Conservation (phyloP, 441 rosid species). For the Jatropha podagrica region DNA sequence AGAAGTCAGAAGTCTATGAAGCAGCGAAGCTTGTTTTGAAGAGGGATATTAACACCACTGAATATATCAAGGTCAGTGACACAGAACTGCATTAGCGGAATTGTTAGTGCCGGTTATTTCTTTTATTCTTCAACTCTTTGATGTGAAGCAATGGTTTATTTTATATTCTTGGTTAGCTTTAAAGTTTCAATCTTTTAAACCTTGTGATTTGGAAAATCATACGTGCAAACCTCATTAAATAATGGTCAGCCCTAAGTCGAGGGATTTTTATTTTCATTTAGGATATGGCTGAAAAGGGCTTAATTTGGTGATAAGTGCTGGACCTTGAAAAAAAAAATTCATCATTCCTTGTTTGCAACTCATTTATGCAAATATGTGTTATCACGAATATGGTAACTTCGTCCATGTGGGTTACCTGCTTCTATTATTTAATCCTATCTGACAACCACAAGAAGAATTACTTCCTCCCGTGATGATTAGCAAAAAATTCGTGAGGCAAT, state of each 20-base stretch:
- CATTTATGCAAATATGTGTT: background rate
- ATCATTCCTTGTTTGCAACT: background rate
- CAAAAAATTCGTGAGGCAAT: background rate
- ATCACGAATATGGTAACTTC: background rate
- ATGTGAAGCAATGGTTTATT: background rate
- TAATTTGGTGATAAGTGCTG: background rate
- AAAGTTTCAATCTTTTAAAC: background rate
- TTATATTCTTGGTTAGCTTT: background rate
- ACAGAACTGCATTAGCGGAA: background rate
- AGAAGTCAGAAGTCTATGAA: conserved; percentile 61
- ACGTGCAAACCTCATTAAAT: background rate
- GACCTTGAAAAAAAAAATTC: background rate
- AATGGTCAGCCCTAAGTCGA: background rate
- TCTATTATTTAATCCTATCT: background rate
- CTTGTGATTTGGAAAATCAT: background rate
- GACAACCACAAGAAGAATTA: background rate
- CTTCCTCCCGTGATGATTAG: background rate
- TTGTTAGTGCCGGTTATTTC: background rate
- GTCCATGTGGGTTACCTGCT: background rate
- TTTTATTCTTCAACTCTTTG: background rate
- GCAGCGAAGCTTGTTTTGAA: conserved; percentile 46
- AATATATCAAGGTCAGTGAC: conserved; percentile 61
- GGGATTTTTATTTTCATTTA: background rate
- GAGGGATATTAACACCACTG: conserved; percentile 46
- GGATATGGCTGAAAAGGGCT: background rate